A percentile compares a stretch with the other conserved stretches of the same genome.
Evolutionary conservation across 805 yeast species (phyloP).

Genomic region (Teunomyces stri): DNA sequence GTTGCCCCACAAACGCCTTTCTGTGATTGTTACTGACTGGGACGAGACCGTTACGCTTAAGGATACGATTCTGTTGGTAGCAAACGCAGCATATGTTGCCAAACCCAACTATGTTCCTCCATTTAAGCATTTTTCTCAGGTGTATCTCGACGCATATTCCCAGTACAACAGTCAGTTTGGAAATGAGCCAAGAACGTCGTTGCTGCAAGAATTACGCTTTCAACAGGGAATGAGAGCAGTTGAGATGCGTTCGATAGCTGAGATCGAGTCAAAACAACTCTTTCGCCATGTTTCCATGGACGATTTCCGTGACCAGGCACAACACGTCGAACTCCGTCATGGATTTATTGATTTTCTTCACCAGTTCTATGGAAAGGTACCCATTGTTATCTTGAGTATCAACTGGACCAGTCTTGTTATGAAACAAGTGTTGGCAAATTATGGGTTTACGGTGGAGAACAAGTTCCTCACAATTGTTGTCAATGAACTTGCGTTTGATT

Average conservation of each 20-base stretch:
- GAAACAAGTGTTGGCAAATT: constrained; percentile 21
- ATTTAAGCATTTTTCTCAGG: constrained; percentile 43
- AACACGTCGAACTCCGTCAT: constrained; percentile 33
- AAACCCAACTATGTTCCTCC: constrained; percentile 37
- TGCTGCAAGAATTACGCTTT: constrained; percentile 43
- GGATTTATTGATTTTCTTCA: constrained; percentile 38
- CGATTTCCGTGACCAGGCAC: constrained; percentile 34
- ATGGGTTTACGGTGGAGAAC: constrained; percentile 17
- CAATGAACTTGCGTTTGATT: constrained; percentile 48
- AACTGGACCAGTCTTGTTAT: constrained; percentile 61
- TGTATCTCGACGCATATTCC: constrained; percentile 39
- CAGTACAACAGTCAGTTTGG: constrained; percentile 24
- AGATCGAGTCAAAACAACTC: constrained; percentile 33
- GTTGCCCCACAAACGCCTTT: background rate
- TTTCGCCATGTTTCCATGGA: constrained; percentile 41
- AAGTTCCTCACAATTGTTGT: constrained; percentile 34
- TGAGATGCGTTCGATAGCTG: constrained; percentile 49
- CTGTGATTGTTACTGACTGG: constrained; percentile 53
- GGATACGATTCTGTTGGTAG: constrained; percentile 56
- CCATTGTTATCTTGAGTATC: constrained; percentile 51
- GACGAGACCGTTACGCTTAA: constrained; percentile 60
- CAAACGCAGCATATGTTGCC: constrained; percentile 42
- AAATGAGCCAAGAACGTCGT: constrained; percentile 22
- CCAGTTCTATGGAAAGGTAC: constrained; percentile 18
- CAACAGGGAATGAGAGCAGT: constrained; percentile 45